These are phyloP conservation scores for Daldinia concentrica DNA, from an alignment of 495 filamentous ascomycete species.

Conservation along the genomic window DNA sequence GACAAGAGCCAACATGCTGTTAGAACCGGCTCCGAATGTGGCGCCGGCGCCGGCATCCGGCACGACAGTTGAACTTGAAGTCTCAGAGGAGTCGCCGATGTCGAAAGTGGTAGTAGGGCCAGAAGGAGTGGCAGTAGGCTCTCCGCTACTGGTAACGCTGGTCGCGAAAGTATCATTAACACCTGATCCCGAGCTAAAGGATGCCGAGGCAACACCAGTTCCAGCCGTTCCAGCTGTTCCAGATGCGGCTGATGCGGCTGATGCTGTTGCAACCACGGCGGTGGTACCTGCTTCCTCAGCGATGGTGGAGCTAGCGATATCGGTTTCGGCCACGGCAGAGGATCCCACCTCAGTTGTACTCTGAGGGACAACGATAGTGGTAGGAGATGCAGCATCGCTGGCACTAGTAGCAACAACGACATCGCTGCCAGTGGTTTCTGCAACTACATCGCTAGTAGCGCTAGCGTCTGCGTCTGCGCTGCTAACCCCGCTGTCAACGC, in stretches of 20 bases:
- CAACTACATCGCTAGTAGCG: neutral
- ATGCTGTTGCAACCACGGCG: neutral
- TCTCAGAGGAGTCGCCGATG: slow-evolving; percentile 21
- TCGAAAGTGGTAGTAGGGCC: slow-evolving; percentile 41
- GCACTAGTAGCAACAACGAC: neutral
- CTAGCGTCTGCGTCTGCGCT: slow-evolving; percentile 1
- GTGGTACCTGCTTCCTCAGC: slow-evolving; percentile 6
- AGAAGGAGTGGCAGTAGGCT: slow-evolving; percentile 37
- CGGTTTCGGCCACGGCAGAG: slow-evolving; percentile 6
- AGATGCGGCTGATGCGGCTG: neutral
- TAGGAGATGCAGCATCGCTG: neutral
- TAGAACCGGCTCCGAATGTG: slow-evolving; percentile 20
- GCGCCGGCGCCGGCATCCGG: slow-evolving; percentile 19
- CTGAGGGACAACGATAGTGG: neutral
- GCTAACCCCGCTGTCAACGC: too few relatives aligned
- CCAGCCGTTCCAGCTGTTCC: neutral
- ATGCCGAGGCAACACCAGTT: slow-evolving; percentile 13
- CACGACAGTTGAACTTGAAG: slow-evolving; percentile 16
- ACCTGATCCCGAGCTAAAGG: slow-evolving; percentile 10
- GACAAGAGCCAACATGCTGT: slow-evolving; percentile 34
- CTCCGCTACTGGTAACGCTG: slow-evolving; percentile 11
- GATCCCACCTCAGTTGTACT: neutral
- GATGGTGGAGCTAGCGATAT: neutral
- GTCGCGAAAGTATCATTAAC: slow-evolving; percentile 27
- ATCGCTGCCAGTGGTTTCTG: neutral